Conservation (phyloP, 2,329 filamentous ascomycete species). For the Fusarium siculi region DNA sequence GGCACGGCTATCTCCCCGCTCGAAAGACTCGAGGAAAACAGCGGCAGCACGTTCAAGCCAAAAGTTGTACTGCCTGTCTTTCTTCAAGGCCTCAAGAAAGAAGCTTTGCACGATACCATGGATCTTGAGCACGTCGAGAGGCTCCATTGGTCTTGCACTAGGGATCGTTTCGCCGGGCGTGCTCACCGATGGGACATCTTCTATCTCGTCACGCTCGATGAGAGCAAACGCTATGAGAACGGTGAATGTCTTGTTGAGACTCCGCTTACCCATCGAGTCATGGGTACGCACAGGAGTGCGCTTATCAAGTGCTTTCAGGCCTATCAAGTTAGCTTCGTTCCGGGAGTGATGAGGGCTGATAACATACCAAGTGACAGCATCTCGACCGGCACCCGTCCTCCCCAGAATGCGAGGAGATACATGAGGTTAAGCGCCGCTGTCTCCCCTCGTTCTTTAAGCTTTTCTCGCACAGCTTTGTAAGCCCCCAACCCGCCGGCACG, state of each 20-base stretch:
- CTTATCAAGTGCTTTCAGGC: constrained; percentile 38
- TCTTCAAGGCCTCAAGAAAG: constrained; percentile 36
- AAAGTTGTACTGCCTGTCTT: constrained; percentile 32
- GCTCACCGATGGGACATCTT: constrained; percentile 31
- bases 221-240: constrained; percentile 42
- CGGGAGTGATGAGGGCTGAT: background rate
- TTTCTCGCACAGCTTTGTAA: constrained; percentile 39
- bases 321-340: constrained; percentile 3
- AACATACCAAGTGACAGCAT: constrained; percentile 38
- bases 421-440: constrained; percentile 40
- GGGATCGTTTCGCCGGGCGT: constrained; percentile 19
- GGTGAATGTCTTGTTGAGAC: constrained; percentile 42
- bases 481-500: constrained; percentile 34
- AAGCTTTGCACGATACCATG: constrained; percentile 40
- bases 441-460: constrained; percentile 38
- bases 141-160: constrained; percentile 15
- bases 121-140: constrained; percentile 39
- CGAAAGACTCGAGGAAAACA: constrained; percentile 39
- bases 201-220: constrained; percentile 42
- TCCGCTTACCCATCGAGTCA: constrained; percentile 32
- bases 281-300: constrained; percentile 36
- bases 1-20: constrained; percentile 30
- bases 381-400: constrained; percentile 39
- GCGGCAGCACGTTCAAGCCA: constrained; percentile 41
- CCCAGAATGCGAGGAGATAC: constrained; percentile 41